Evolutionary conservation across 805 yeast species (phyloP).

Genomic region (Diddensiella caesifluorescens): DNA sequence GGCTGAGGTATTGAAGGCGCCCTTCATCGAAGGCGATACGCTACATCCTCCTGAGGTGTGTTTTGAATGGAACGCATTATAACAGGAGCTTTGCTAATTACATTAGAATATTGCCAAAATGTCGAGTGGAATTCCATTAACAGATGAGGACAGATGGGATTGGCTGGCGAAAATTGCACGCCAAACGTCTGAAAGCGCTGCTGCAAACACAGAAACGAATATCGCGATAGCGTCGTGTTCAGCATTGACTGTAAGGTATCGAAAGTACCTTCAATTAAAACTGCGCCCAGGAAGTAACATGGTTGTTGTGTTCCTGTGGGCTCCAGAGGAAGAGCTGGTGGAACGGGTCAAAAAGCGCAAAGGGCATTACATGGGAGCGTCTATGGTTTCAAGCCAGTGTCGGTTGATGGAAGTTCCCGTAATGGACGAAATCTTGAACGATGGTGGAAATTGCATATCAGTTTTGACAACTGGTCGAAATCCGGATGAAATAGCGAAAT

Average conservation of each 20-base stretch:
- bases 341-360: conserved; percentile 58
- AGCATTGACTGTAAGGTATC: conserved; percentile 67
- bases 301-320: conserved; percentile 61
- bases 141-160: conserved; percentile 88
- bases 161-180: conserved; percentile 62
- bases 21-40: conserved; percentile 80
- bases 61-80: background rate
- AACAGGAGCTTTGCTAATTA: background rate
- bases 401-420: conserved; percentile 67
- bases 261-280: conserved; percentile 50
- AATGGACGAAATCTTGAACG: conserved; percentile 10
- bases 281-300: conserved; percentile 33
- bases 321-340: conserved; percentile 55
- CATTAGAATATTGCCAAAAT: conserved; percentile 71
- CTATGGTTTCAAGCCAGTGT: conserved; percentile 78
- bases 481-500: conserved; percentile 3
- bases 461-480: conserved; percentile 2
- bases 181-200: conserved; percentile 34
- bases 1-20: conserved; percentile 41
- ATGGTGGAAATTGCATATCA: conserved; percentile 12
- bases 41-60: conserved; percentile 55
- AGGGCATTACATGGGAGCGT: conserved; percentile 81
- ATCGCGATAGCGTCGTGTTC: conserved; percentile 73
- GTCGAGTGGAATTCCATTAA: conserved; percentile 72
- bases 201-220: conserved; percentile 21